phyloP scores from a whole-genome alignment of 148 eudicot genomes.

The Rhododendron ferrugineum region DNA sequence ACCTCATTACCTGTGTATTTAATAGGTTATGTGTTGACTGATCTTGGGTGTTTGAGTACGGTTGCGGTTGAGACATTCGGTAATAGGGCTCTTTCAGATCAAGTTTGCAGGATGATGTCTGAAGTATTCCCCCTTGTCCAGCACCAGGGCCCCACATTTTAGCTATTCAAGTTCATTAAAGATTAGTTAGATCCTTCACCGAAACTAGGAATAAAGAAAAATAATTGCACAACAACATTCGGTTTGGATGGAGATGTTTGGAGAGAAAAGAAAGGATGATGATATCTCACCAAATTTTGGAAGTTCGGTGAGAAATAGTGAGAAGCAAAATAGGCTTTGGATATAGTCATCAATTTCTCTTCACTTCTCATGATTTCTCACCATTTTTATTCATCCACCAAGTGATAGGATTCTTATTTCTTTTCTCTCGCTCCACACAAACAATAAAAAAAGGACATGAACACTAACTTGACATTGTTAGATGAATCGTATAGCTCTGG shows the following conservation, averaged over 20 bases:
- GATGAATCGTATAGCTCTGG: slow-evolving; percentile 87
- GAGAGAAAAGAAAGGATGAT: no score
- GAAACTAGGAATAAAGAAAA: background rate
- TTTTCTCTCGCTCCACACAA: background rate
- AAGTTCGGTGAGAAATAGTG: background rate
- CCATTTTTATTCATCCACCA: background rate
- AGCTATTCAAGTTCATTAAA: slow-evolving; percentile 36
- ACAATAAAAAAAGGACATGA: background rate
- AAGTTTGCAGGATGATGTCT: slow-evolving; percentile 80
- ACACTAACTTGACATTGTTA: slow-evolving; percentile 76
- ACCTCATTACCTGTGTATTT: slow-evolving; percentile 55
- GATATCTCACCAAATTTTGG: no score
- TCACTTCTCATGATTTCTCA: background rate
- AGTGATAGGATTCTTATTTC: background rate
- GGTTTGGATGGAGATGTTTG: background rate
- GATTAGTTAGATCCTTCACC: slow-evolving; percentile 14
- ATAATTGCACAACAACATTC: background rate
- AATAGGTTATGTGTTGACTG: slow-evolving; percentile 64
- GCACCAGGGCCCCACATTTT: slow-evolving; percentile 98
- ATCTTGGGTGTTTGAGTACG: slow-evolving; percentile 63
- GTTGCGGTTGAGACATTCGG: slow-evolving; percentile 95
- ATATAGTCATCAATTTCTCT: background rate
- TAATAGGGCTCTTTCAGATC: slow-evolving; percentile 98
- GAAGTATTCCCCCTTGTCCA: slow-evolving; percentile 80
- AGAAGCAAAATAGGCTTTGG: background rate